Percentiles rank a stretch among this genome's conserved stretches.
Conservation (phyloP, 805 yeast species). For the Yamadazyma ubonensis region DNA sequence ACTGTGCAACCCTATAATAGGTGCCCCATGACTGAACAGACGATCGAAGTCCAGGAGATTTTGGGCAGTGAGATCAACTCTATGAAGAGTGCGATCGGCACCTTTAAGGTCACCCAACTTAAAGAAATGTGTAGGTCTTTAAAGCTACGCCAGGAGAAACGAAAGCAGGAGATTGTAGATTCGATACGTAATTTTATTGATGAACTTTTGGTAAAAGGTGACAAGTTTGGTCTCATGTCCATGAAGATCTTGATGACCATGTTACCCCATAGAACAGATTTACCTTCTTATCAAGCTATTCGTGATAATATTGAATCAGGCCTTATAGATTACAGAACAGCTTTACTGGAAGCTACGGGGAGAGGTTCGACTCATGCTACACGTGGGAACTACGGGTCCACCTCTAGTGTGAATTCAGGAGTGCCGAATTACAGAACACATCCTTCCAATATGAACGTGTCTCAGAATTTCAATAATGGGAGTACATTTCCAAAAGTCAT, state of each 20-base stretch:
- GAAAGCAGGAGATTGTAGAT: constrained; percentile 4
- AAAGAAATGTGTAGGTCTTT: constrained; percentile 50
- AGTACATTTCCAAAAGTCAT: not conserved
- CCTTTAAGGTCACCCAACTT: constrained; percentile 47
- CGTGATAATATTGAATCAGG: not conserved
- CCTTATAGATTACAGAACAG: constrained; percentile 1
- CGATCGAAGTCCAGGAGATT: constrained; percentile 5
- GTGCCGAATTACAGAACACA: constrained; percentile 5
- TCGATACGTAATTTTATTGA: constrained; percentile 1
- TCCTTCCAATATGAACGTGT: constrained; percentile 1
- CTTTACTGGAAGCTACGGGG: constrained; percentile 4
- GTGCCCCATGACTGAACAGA: not conserved
- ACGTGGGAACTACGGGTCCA: too few relatives aligned
- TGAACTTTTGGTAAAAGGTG: not conserved
- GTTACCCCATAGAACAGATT: constrained; percentile 5
- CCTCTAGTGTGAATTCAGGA: too few relatives aligned
- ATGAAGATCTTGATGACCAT: constrained; percentile 18
- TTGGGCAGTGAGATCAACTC: not conserved
- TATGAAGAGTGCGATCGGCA: constrained; percentile 1
- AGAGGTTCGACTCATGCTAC: too few relatives aligned
- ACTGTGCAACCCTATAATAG: not conserved
- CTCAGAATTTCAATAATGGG: not conserved
- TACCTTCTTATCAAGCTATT: constrained; percentile 1
- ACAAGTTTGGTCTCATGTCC: constrained; percentile 31
- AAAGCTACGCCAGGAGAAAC: constrained; percentile 2